A percentile compares a stretch with the other conserved stretches of the same genome.
These are phyloP conservation scores for Arachnopeziza araneosa DNA, from an alignment of 2,329 filamentous ascomycete species.

Conservation along the genomic window DNA sequence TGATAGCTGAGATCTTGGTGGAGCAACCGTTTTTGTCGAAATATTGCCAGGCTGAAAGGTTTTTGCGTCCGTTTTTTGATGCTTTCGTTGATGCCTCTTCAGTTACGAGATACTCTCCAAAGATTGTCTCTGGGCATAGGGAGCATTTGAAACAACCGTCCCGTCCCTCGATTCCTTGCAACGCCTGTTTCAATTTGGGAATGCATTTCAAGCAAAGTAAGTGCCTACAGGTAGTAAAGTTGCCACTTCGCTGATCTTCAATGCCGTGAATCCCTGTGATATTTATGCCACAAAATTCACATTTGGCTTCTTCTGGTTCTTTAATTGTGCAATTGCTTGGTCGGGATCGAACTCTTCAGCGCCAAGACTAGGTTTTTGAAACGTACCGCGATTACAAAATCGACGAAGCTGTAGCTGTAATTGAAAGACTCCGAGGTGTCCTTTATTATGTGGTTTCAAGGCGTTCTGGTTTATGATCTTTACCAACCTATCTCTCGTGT, in stretches of 20 bases:
- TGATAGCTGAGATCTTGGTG: constrained; percentile 12
- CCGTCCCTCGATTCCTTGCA: neutral
- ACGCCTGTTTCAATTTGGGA: no score
- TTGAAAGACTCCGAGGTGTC: constrained; percentile 9
- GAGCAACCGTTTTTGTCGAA: constrained; percentile 13
- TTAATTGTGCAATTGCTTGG: constrained; percentile 2
- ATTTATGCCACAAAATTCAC: constrained; percentile 3
- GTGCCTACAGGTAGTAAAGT: constrained; percentile 10
- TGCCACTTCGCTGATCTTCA: constrained; percentile 9
- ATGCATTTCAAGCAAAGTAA: no score
- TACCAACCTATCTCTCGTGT: constrained; percentile 1
- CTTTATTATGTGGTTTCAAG: neutral
- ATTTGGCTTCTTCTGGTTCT: constrained; percentile 3
- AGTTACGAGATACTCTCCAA: constrained; percentile 2
- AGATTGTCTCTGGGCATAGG: constrained; percentile 3
- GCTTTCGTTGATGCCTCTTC: neutral
- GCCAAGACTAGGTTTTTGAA: neutral
- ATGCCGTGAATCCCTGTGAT: constrained; percentile 9
- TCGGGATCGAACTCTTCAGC: constrained; percentile 3
- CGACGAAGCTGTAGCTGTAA: constrained; percentile 12
- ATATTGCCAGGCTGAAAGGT: constrained; percentile 9
- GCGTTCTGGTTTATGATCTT: constrained; percentile 1
- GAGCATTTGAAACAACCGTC: constrained; percentile 3
- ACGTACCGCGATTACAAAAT: constrained; percentile 16
- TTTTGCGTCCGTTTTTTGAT: neutral